Base-by-base conservation (phyloP, 2,329 filamentous ascomycete species). In the Rutstroemia sp. region DNA sequence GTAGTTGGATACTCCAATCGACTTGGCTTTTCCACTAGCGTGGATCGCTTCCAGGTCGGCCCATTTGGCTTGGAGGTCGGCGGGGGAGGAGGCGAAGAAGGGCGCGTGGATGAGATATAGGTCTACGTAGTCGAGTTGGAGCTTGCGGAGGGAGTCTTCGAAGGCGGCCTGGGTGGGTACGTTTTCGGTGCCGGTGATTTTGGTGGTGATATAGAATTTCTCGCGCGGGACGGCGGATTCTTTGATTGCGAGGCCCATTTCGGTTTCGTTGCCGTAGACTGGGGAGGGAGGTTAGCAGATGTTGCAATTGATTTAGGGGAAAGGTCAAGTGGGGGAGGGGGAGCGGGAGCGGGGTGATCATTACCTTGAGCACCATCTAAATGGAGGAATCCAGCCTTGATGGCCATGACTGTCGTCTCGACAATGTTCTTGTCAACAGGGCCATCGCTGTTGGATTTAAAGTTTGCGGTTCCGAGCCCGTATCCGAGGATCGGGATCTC, bases 1-100 rank as follows among this genome's bases (percentile, higher is more conserved):
- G 67, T 87, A 92, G 74, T 92, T 94, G 65, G 85, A 89, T 14
- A 94, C 84, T 51, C 89, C 89, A 63, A 94, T 90, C 56, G 84
- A 82, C 62, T 76, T 79, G 49, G 82, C 83, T 59, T 80, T 80
- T 60, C 86, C 86, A 1, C 80, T 79, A 46, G 79, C 79, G 68
- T 84, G 78, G 76, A 92, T 83, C 30, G 80, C 81, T 66, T 87
- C 82, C 62, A 85, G 68, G 54, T 81, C 76, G 42, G 78, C 76
- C 83, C 83, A 86, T 57, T 75, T 74, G 46, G 70, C 61, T 68
- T 82, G 87, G 68, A 91, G 70, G 38, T 78, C 74, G 57, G 72
- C 72, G 9, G 71, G 68, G 5, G 69, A 70, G 2, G 73, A 70
- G 57, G 78, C 76, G 62, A 78, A 79, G 56, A 73, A 83, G 14